phyloP scores from a whole-genome alignment of 176 grass and related monocot genomes.

The Aegilops speltoides region DNA sequence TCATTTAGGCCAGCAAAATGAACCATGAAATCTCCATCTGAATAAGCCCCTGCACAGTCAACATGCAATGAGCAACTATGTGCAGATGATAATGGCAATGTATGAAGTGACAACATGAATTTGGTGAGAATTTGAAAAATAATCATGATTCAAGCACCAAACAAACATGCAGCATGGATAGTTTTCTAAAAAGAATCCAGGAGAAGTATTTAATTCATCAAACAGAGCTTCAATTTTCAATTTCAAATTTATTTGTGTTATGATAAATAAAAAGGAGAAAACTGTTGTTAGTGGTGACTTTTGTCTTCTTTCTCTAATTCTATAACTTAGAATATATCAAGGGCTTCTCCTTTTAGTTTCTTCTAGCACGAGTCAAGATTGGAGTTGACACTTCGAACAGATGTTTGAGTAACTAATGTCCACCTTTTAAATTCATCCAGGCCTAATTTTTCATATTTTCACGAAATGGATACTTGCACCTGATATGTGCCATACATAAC shows the following conservation, averaged over 20 bases:
- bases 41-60: slow-evolving; percentile 66
- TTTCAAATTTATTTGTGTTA: background rate
- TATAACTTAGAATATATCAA: background rate
- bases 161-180: background rate
- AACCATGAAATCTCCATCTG: slow-evolving; percentile 87
- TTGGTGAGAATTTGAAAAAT: background rate
- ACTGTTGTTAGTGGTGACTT: background rate
- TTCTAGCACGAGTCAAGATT: background rate
- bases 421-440: background rate
- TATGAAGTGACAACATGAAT: background rate
- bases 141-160: background rate
- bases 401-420: background rate
- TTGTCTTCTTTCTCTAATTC: background rate
- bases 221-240: background rate
- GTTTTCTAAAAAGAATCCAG: background rate
- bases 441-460: background rate
- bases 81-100: background rate
- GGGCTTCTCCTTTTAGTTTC: background rate
- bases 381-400: background rate
- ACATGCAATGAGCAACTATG: background rate
- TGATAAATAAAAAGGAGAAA: background rate
- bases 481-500: background rate
- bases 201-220: background rate
- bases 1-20: slow-evolving; percentile 87
- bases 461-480: background rate